Evolutionary conservation across 2,329 filamentous ascomycete species (phyloP).

Genomic region (Venturia asperata): DNA sequence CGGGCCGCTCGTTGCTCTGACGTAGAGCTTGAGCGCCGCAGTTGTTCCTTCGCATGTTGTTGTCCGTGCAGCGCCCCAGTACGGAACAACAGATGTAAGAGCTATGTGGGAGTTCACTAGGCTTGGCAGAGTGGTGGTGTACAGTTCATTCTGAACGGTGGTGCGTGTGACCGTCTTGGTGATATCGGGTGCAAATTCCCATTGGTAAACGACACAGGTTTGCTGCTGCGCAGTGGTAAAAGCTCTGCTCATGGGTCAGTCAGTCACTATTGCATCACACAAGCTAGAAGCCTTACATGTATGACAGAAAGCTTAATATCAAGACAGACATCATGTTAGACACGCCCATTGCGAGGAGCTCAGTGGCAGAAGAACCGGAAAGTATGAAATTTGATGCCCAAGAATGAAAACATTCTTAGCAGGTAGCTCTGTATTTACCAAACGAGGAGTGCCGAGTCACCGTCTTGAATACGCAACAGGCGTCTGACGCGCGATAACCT

Average conservation of each 20-base stretch:
- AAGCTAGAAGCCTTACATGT: neutral
- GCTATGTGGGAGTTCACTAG: neutral
- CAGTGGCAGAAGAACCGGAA: neutral
- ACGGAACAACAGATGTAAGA: neutral
- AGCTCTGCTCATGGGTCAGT: neutral
- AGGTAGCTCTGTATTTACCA: neutral
- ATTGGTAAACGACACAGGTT: neutral
- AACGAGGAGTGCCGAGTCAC: neutral
- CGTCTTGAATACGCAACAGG: neutral
- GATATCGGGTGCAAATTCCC: neutral
- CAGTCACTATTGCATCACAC: neutral
- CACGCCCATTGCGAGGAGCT: neutral
- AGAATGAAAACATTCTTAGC: neutral
- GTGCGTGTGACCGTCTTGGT: neutral
- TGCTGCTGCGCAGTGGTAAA: neutral
- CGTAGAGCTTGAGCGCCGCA: neutral
- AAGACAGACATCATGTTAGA: neutral
- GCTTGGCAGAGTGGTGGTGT: neutral
- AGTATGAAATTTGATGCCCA: neutral
- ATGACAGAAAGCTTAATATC: neutral
- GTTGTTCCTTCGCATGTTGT: conserved; percentile 3
- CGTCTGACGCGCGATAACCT: neutral
- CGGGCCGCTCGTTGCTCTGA: neutral
- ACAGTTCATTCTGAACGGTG: neutral
- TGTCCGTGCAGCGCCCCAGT: neutral